Percentiles rank a stretch among this genome's conserved stretches.
phyloP scores from a whole-genome alignment of 805 yeast species.

The Candida glaebosa region DNA sequence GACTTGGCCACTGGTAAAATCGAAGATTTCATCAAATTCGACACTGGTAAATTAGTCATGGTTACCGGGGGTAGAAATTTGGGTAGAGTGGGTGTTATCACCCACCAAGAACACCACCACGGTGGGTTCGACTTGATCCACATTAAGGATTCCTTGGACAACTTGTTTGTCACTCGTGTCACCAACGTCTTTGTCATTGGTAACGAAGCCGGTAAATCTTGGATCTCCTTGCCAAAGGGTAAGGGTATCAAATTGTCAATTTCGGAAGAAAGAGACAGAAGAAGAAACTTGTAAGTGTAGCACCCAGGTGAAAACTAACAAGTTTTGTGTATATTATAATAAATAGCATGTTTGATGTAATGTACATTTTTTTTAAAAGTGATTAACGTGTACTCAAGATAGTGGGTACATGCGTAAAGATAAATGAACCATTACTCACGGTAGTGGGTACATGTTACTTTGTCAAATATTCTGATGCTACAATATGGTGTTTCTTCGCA shows the following conservation, averaged over 20 bases:
- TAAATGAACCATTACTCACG: background rate
- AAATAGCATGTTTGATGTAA: too few species aligned
- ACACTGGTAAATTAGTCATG: conserved; percentile 40
- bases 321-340: conserved; percentile 2
- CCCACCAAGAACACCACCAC: conserved; percentile 40
- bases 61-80: conserved; percentile 43
- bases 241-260: conserved; percentile 41
- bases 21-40: conserved; percentile 44
- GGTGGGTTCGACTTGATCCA: conserved; percentile 42
- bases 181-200: conserved; percentile 39
- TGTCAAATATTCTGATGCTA: too few species aligned
- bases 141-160: conserved; percentile 38
- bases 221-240: conserved; percentile 42
- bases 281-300: conserved; percentile 21
- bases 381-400: too few species aligned
- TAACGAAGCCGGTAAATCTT: conserved; percentile 39
- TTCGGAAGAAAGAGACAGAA: conserved; percentile 43
- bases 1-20: conserved; percentile 96
- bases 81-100: conserved; percentile 41
- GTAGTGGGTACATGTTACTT: too few species aligned
- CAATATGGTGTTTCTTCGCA: too few species aligned
- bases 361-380: too few species aligned
- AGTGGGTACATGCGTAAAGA: background rate
- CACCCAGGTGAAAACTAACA: too few species aligned
- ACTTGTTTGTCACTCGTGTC: conserved; percentile 41